Percentiles rank a stretch among this genome's conserved stretches.
These are phyloP conservation scores for Sapria himalayana DNA, from an alignment of 345 rosid genomes.

Conservation along the genomic window DNA sequence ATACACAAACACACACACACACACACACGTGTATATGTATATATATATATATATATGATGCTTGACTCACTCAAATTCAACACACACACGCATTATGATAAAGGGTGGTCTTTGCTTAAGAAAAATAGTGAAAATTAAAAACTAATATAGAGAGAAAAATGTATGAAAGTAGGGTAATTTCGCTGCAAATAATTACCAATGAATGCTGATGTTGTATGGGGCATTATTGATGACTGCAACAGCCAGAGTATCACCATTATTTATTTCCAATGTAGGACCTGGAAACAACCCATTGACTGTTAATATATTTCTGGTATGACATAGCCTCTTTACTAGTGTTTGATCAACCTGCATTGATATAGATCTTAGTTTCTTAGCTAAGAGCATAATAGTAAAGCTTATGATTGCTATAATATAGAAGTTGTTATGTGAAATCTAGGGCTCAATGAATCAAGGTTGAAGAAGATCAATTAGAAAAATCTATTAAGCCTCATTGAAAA, in stretches of 20 bases:
- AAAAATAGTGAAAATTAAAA: not conserved
- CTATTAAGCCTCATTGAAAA: not conserved
- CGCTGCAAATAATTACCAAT: constrained; percentile 36
- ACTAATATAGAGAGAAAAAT: not conserved
- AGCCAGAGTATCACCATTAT: constrained; percentile 50
- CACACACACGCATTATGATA: constrained; percentile 1
- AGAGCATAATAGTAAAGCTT: too few relatives aligned
- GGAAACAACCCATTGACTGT: constrained; percentile 94
- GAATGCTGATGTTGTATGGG: constrained; percentile 57
- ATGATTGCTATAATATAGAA: too few relatives aligned
- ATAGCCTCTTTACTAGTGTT: constrained; percentile 83
- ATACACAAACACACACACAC: not conserved
- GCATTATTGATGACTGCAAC: constrained; percentile 49
- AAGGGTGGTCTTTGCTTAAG: not conserved
- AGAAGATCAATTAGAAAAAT: not conserved
- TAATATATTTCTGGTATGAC: constrained; percentile 49
- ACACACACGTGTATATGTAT: not conserved
- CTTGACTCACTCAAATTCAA: too few relatives aligned
- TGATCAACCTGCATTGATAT: constrained; percentile 33
- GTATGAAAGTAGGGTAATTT: constrained; percentile 4
- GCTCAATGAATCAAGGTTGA: not conserved
- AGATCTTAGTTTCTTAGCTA: not conserved
- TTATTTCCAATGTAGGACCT: constrained; percentile 67
- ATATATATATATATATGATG: too few relatives aligned
- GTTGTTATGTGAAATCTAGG: too few relatives aligned